Base-by-base conservation (phyloP, 2,329 filamentous ascomycete species). In the Rhynchosporium secalis region DNA sequence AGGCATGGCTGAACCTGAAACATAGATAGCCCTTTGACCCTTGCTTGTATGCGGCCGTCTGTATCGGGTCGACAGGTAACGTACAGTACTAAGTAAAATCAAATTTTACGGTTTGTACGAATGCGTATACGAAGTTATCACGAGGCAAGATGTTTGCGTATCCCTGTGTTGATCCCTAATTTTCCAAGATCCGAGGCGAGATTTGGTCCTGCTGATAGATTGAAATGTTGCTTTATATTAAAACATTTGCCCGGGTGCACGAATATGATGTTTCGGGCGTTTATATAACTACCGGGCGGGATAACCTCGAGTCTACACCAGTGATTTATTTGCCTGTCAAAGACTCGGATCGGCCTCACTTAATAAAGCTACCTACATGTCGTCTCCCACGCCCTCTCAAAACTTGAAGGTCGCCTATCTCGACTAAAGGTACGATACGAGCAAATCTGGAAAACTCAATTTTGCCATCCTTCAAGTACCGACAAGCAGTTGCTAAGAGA, bases 1-100 rank as follows among this genome's bases (percentile, higher is more conserved):
- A 43, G 48, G 33, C 33, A 36, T 36, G 55, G 60, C 60, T 58
- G 60, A 62, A 58, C 33, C 43, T 56, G 47, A 46, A 45, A 31
- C 20, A 47, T 40, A 38, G 49, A 1, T 20, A 20, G 20, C 20
- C 49, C 49, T 20, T 33, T 33, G 33, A 52, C 26, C 49, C 49
- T 33, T 52, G 49, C 20, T 52, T 2, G n/a, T 8, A 40, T 36
- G 20, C n/a, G 33, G 49, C 33, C n/a, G 20, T 38, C 49, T 15
- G 49, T 31, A 20, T 20, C 20, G 20, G 20, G 20, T 20, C 1
- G 20, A 20, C 20, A 20, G 20, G 20, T 20, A 20, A 20, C 20
- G 20, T 20, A 20, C 20, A 20, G 20, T 20, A 20, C 33, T n/a
- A n/a, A n/a, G n/a, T 9, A 47, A 56, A 56, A 61, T 41, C n/a